Base-by-base conservation (phyloP, 2,329 filamentous ascomycete species). In the Penicillium crustosum region DNA sequence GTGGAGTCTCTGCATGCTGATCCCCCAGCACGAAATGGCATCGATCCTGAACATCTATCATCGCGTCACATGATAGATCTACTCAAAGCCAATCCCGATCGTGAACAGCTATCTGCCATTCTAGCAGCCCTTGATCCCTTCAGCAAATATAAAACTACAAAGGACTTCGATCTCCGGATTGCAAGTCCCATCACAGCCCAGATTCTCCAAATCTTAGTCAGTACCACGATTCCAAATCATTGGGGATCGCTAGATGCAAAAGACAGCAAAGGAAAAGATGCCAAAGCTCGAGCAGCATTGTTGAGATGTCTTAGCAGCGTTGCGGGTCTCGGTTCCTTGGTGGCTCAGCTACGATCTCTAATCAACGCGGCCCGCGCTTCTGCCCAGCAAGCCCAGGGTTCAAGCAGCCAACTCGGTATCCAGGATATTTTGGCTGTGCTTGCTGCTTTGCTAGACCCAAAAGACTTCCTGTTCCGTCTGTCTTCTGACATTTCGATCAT, bases 151-250 rank as follows among this genome's bases (percentile, higher is more conserved):
- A 48, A 47, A 42, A 25, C 65, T 15, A 49, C 70, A 44, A 57
- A 61, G 23, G 57, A 61, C 13, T 85, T 89, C 68, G 82, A 83
- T 64, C 81, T 93, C 49, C 78, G 81, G 44, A 73, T 79, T 3
- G 87, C 91, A 4, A 83, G 83, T 33, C 87, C 93, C 1, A 77
- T 85, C 60, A 84, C 86, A 56, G 86, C 91, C 21, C 89, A 92
- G 66, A 84, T 97, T 33, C 80, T 93, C 52, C 87, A 92, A 68
- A 78, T 85, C 3, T 77, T 99, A 36, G 86, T 95, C 58, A 87
- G 83, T 17, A 84, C 87, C 33, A 92, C 89, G 27, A 79, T 91
- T 8, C 89, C 90, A 1, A 90, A 93, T 69, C 96, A 93, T 74
- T 97, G 94, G 93, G 70, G 80, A 3, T 68, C 85, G 9, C 69